phyloP scores from a whole-genome alignment of 495 filamentous ascomycete species.

The Parmelia sp. region DNA sequence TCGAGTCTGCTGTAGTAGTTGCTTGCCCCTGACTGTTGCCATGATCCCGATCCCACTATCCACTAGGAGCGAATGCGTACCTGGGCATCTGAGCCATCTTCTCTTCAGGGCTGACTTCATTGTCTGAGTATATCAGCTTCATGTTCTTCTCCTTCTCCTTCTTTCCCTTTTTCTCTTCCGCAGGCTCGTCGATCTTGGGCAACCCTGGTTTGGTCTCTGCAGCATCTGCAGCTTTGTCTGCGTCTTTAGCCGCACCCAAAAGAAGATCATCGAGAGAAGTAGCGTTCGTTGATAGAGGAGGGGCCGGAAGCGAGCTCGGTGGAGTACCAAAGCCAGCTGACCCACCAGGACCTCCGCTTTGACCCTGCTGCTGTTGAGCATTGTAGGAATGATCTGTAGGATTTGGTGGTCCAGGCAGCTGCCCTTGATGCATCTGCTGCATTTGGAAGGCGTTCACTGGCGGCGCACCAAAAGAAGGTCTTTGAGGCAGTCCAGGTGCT shows the following conservation, averaged over 20 bases:
- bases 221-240: slow-evolving; percentile 33
- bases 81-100: slow-evolving; percentile 71
- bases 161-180: slow-evolving; percentile 60
- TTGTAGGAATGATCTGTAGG: slow-evolving; percentile 27
- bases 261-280: slow-evolving; percentile 60
- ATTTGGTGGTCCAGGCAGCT: slow-evolving; percentile 32
- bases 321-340: slow-evolving; percentile 2
- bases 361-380: slow-evolving; percentile 12
- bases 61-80: slow-evolving; percentile 63
- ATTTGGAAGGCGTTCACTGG: slow-evolving; percentile 52
- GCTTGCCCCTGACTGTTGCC: slow-evolving; percentile 31
- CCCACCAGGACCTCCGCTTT: slow-evolving; percentile 1
- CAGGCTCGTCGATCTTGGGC: slow-evolving; percentile 28
- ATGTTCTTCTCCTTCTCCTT: slow-evolving; percentile 63
- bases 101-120: slow-evolving; percentile 77
- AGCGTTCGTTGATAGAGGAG: slow-evolving; percentile 32
- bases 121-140: slow-evolving; percentile 72
- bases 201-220: slow-evolving; percentile 24
- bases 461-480: slow-evolving; percentile 54
- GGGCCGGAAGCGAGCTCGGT: slow-evolving; percentile 18
- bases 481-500: slow-evolving; percentile 56
- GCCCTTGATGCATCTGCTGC: slow-evolving; percentile 60
- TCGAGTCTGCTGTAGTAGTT: slow-evolving; percentile 30
- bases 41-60: slow-evolving; percentile 29
- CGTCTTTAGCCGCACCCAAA: slow-evolving; percentile 44